Evolutionary conservation across 768 basidiomycete species (phyloP), one percentile per base, ranked within the genome.

Genomic region (Tephrocybe sp.): DNA sequence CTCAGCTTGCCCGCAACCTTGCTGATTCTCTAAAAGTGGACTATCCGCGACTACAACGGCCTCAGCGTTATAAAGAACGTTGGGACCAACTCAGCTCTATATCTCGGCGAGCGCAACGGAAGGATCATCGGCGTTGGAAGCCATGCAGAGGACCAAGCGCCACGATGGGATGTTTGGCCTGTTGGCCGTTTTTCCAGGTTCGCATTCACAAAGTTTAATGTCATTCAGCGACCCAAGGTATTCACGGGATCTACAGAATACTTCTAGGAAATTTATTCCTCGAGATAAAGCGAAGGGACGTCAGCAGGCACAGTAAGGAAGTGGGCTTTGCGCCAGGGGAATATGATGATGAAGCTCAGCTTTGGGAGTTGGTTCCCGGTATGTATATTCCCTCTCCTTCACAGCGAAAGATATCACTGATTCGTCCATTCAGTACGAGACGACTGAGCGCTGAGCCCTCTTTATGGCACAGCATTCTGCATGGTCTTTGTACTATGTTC

Each of bases 141-240:
- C 25, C 39, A 20, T 17, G 36, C 43, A 20, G 50, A 51, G n/a
- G 50, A 51, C 28, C 43, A 51, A n/a, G 50, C 50, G 9, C 50
- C 50, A n/a, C 36, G 43, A 12, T 51, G 50, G 50, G 50, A 51
- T 24, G 36, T 52, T 33, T 52, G 51, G 51, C 51, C 51, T 39
- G 51, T 52, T 7, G 51, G 51, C 21, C 44, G 45, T 10, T 52
- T 39, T 25, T 52, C 51, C 11, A 52, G 51, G 51, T 52, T 18
- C 37, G 51, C 40, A 21, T 11, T 21, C 25, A 10, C 23, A n/a
- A n/a, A n/a, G 12, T 21, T 41, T 41, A 3, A 21, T 23, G n/a
- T 41, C 23, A 10, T n/a, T n/a, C n/a, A n/a, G n/a, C n/a, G n/a
- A n/a, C n/a, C n/a, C n/a, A n/a, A n/a, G n/a, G 5, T 7, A 39